Percentiles rank a stretch among this genome's conserved stretches.
phyloP scores from a whole-genome alignment of 2,329 filamentous ascomycete genomes.

The Hypoxylon sp. region DNA sequence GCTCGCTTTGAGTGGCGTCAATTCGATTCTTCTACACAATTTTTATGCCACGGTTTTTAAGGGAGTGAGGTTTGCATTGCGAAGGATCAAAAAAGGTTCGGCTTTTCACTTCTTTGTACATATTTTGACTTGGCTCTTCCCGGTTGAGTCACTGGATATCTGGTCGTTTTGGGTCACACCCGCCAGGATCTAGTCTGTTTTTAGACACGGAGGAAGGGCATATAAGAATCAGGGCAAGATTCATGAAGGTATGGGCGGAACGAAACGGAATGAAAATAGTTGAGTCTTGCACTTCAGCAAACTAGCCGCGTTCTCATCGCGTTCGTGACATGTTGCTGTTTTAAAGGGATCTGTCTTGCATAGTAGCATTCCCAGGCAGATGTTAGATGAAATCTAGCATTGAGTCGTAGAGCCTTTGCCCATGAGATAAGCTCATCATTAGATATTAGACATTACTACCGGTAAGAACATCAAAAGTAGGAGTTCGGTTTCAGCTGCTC shows the following conservation, averaged over 20 bases:
- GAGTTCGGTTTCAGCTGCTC: background rate
- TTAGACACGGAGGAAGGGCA: constrained; percentile 30
- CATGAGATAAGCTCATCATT: background rate
- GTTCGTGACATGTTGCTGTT: background rate
- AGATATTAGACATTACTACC: constrained; percentile 18
- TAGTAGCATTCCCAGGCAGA: background rate
- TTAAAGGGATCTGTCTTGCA: background rate
- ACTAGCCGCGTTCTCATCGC: background rate
- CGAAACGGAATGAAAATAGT: constrained; percentile 26
- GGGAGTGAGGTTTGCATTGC: constrained; percentile 31
- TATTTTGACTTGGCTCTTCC: constrained; percentile 29
- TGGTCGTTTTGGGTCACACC: constrained; percentile 34
- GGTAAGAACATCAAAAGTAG: background rate
- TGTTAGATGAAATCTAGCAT: background rate
- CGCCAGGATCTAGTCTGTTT: constrained; percentile 36
- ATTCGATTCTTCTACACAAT: constrained; percentile 38
- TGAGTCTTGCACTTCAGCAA: constrained; percentile 5
- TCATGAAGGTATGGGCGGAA: constrained; percentile 39
- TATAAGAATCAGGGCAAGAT: constrained; percentile 41
- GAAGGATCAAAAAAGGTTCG: constrained; percentile 36
- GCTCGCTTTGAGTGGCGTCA: background rate
- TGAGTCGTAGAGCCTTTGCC: too few relatives aligned
- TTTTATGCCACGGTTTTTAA: constrained; percentile 43
- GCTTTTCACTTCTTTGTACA: constrained; percentile 43
- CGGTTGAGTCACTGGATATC: constrained; percentile 35